Conservation (phyloP, 2,329 filamentous ascomycete species). For the Pseudogymnoascus sp. region DNA sequence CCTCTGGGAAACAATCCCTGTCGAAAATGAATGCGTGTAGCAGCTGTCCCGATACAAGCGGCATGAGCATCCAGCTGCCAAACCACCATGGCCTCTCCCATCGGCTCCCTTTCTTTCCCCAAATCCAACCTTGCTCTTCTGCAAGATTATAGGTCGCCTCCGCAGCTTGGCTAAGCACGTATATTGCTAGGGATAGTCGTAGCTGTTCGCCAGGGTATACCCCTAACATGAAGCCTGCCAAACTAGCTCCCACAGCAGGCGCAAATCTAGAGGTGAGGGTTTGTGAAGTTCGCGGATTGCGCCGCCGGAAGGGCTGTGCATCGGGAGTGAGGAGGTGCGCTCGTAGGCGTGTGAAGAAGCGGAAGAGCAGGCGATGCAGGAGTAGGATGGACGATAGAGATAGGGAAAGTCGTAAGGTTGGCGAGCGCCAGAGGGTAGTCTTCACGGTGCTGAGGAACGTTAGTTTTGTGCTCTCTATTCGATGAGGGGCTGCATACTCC, state of each 20-base stretch:
- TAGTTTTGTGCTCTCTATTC: constrained; percentile 12
- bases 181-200: constrained; percentile 75
- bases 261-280: constrained; percentile 77
- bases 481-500: constrained; percentile 12
- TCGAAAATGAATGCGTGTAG: constrained; percentile 73
- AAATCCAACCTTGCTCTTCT: constrained; percentile 65
- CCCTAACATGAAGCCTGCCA: constrained; percentile 77
- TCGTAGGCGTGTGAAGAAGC: constrained; percentile 78
- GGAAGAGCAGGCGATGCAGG: constrained; percentile 81
- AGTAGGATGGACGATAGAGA: constrained; percentile 81
- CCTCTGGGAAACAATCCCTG: constrained; percentile 62
- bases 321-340: constrained; percentile 72
- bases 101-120: constrained; percentile 49
- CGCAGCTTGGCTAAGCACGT: constrained; percentile 69
- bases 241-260: constrained; percentile 81
- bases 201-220: constrained; percentile 64
- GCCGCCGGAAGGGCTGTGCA: constrained; percentile 70
- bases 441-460: constrained; percentile 33
- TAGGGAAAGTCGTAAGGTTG: constrained; percentile 69
- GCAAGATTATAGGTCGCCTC: constrained; percentile 83
- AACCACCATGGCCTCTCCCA: constrained; percentile 73
- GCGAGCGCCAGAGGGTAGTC: constrained; percentile 54
- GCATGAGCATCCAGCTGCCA: constrained; percentile 77
- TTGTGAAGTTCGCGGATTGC: constrained; percentile 70
- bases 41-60: constrained; percentile 68